Percentiles rank a stretch among this genome's conserved stretches.
phyloP scores from a whole-genome alignment of 179 eudicot species.

The Beta lomatogona region DNA sequence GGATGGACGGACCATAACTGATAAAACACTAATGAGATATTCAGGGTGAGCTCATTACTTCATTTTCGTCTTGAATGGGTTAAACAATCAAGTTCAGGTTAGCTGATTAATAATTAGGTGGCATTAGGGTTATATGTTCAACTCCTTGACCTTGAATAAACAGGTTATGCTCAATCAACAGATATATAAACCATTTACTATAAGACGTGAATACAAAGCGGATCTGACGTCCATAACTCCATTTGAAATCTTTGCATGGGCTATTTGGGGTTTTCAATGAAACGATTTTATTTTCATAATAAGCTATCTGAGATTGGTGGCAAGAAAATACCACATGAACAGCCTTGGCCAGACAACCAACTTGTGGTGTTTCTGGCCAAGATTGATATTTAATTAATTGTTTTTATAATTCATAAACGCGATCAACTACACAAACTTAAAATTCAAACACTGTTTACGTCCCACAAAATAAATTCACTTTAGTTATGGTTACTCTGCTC shows the following conservation, averaged over 20 bases:
- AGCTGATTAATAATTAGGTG: background rate
- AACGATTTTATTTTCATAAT: background rate
- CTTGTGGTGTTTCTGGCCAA: background rate
- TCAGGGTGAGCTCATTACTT: too few relatives aligned
- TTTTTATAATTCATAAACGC: background rate
- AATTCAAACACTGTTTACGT: background rate
- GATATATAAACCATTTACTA: background rate
- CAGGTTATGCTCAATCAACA: background rate
- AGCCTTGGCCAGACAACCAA: background rate
- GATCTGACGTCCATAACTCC: background rate
- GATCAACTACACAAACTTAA: background rate
- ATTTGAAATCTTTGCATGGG: background rate
- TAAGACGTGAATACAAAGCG: background rate
- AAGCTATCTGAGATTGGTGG: background rate
- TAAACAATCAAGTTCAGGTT: too few relatives aligned
- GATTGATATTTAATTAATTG: background rate
- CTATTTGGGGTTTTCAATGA: background rate
- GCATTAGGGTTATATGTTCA: background rate
- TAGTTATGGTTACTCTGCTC: background rate
- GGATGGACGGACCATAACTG: too few relatives aligned
- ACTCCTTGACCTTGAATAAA: background rate
- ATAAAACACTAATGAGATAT: too few relatives aligned
- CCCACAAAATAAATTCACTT: background rate
- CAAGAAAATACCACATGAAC: background rate
- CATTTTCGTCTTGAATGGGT: too few relatives aligned